Conservation (phyloP, 2,329 filamentous ascomycete species). For the Diaporthe ilicicola region DNA sequence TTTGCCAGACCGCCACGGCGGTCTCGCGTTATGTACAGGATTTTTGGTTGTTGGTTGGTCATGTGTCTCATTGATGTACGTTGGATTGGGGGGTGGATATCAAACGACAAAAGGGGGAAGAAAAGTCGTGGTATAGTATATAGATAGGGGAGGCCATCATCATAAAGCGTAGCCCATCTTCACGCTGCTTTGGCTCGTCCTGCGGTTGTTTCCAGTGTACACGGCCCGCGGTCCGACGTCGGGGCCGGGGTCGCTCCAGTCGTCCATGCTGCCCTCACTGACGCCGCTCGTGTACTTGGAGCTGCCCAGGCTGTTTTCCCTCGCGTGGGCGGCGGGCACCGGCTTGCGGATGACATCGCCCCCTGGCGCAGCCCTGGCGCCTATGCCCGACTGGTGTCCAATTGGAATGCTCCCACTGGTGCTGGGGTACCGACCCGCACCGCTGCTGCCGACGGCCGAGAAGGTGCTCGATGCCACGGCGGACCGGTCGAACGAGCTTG, state of each 20-base stretch:
- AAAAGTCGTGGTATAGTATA: slow-evolving; percentile 6
- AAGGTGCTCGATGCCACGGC: slow-evolving; percentile 42
- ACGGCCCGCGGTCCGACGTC: slow-evolving; percentile 55
- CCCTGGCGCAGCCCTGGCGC: slow-evolving; percentile 31
- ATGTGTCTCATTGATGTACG: slow-evolving; percentile 13
- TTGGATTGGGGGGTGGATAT: not conserved
- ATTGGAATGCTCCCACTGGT: slow-evolving; percentile 7
- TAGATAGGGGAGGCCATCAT: not conserved
- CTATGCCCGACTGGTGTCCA: slow-evolving; percentile 34
- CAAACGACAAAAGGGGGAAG: not conserved
- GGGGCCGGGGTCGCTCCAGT: slow-evolving; percentile 64
- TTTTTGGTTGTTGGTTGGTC: slow-evolving; percentile 3
- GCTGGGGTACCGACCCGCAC: slow-evolving; percentile 19
- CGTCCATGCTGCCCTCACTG: slow-evolving; percentile 46
- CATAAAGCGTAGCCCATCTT: slow-evolving; percentile 27
- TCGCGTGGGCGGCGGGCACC: slow-evolving; percentile 43
- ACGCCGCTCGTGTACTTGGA: slow-evolving; percentile 61
- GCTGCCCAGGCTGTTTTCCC: slow-evolving; percentile 48
- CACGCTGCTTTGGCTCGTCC: slow-evolving; percentile 22
- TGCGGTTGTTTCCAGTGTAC: not conserved
- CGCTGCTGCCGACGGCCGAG: slow-evolving; percentile 38
- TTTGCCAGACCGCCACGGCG: not conserved
- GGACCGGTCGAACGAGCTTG: slow-evolving; percentile 35
- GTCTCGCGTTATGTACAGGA: slow-evolving; percentile 20
- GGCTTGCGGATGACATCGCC: slow-evolving; percentile 39